These are phyloP conservation scores for Solanum lycopersicoides DNA, from an alignment of 257 asterid species.

Conservation along the genomic window DNA sequence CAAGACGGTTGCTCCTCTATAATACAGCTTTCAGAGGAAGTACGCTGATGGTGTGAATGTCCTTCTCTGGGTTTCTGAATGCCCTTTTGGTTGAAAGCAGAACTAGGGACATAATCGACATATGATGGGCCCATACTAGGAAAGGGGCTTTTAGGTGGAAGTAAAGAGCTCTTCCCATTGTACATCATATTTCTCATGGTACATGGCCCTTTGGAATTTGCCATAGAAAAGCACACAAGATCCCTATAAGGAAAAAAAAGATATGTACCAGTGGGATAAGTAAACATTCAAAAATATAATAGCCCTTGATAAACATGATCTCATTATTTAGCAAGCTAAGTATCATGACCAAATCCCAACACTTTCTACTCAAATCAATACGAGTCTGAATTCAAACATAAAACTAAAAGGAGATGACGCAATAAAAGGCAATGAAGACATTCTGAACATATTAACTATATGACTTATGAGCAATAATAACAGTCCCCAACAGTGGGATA, in stretches of 20 bases:
- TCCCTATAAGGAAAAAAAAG: conserved; percentile 16
- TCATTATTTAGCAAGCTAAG: neutral
- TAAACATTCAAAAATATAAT: neutral
- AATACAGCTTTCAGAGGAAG: conserved; percentile 39
- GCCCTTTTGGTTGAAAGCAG: conserved; percentile 41
- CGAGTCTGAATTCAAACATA: neutral
- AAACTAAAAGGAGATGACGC: neutral
- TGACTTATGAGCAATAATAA: neutral
- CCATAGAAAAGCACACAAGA: conserved; percentile 41
- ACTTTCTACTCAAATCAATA: neutral
- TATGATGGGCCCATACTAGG: conserved; percentile 62
- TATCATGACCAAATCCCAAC: neutral
- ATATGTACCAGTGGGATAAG: neutral
- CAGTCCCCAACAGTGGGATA: neutral
- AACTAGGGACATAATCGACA: conserved; percentile 49
- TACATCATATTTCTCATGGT: conserved; percentile 56
- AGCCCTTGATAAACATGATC: neutral
- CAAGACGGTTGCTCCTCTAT: conserved; percentile 46
- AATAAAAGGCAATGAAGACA: neutral
- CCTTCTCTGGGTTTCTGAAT: conserved; percentile 26
- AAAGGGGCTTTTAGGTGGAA: conserved; percentile 93
- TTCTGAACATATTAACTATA: neutral
- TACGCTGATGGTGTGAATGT: conserved; percentile 30
- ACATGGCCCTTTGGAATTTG: conserved; percentile 72
- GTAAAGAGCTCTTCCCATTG: conserved; percentile 54